Evolutionary conservation across 495 filamentous ascomycete species (phyloP).

Genomic region (Margaritispora aquatica): DNA sequence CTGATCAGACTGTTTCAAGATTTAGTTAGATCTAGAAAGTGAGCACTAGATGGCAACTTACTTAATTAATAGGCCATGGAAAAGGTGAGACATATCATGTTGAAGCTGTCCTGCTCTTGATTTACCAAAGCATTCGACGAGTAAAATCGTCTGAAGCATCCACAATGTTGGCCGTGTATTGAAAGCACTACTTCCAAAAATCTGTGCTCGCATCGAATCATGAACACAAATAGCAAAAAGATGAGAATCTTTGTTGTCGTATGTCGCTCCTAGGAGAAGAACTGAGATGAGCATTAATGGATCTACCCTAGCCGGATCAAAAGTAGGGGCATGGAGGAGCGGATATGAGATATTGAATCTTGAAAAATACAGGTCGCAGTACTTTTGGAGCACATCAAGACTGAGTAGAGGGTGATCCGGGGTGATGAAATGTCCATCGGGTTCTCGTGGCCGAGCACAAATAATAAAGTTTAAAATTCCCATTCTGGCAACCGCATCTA

Average conservation of each 20-base stretch:
- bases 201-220: constrained; percentile 38
- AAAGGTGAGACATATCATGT: constrained; percentile 48
- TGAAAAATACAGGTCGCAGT: constrained; percentile 48
- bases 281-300: constrained; percentile 42
- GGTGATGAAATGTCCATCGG: constrained; percentile 35
- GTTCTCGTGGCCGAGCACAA: constrained; percentile 32
- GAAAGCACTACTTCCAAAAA: constrained; percentile 37
- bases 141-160: constrained; percentile 48
- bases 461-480: constrained; percentile 39
- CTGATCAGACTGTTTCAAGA: constrained; percentile 37
- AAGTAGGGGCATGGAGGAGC: constrained; percentile 45
- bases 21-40: not conserved
- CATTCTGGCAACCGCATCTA: constrained; percentile 33
- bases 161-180: constrained; percentile 43
- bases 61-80: constrained; percentile 53
- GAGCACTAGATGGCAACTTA: constrained; percentile 6
- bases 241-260: constrained; percentile 46
- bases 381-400: constrained; percentile 39
- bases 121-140: constrained; percentile 56
- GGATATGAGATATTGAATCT: constrained; percentile 51
- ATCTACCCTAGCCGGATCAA: constrained; percentile 39
- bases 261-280: constrained; percentile 49
- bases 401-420: constrained; percentile 41
- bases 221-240: constrained; percentile 47
- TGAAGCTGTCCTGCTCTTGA: constrained; percentile 48